Percentiles rank a stretch among this genome's conserved stretches.
Evolutionary conservation across 257 asterid genomes (phyloP).

Genomic region (Avicennia marina): DNA sequence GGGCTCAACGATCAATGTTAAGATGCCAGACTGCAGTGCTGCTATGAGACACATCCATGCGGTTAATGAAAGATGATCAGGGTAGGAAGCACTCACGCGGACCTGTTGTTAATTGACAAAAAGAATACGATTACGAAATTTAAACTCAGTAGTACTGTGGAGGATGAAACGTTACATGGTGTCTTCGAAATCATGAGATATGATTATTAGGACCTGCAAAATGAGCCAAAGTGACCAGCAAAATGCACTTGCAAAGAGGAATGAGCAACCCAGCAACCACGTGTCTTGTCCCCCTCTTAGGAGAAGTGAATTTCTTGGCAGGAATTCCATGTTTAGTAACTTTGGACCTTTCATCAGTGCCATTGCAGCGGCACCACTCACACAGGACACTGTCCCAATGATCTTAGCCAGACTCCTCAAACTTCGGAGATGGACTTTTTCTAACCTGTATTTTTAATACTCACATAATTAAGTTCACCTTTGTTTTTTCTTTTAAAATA

Average conservation of each 20-base stretch:
- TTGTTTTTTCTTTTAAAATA: not conserved
- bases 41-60: not conserved
- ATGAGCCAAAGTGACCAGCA: constrained; percentile 51
- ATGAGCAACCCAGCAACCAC: no score
- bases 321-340: constrained; percentile 41
- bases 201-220: constrained; percentile 28
- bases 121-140: no score
- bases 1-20: not conserved
- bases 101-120: no score
- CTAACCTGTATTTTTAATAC: no score
- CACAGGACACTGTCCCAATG: constrained; percentile 50
- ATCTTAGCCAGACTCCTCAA: no score
- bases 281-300: no score
- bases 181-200: no score
- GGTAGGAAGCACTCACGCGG: not conserved
- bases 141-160: no score
- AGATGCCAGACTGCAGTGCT: not conserved
- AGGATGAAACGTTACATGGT: no score
- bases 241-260: no score
- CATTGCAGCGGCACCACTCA: constrained; percentile 61
- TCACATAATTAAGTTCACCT: no score
- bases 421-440: constrained; percentile 38
- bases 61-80: not conserved
- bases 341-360: constrained; percentile 67
- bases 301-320: no score